Evolutionary conservation across 192 early-diverging fungal species (phyloP).

Genomic region (Backusella tuberculispora): DNA sequence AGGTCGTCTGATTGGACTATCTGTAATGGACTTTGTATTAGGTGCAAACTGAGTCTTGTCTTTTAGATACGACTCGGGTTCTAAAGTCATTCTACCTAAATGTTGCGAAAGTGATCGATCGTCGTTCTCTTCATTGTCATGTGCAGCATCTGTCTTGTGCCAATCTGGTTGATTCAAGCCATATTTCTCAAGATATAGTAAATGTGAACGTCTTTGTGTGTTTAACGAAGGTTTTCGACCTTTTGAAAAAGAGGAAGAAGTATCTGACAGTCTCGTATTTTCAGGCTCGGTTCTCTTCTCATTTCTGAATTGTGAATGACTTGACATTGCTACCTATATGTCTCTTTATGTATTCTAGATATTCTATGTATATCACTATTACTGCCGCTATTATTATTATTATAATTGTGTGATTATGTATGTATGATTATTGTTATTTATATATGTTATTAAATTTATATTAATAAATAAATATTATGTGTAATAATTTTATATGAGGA

Average conservation of each 20-base stretch:
- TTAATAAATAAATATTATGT: constrained; percentile 4
- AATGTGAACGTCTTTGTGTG: constrained; percentile 25
- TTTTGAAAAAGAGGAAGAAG: background rate
- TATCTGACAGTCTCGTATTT: background rate
- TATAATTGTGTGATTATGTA: too few species aligned
- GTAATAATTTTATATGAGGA: background rate
- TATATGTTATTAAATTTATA: background rate
- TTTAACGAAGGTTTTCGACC: background rate
- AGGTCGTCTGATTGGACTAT: constrained; percentile 13
- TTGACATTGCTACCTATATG: background rate
- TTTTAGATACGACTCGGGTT: constrained; percentile 4
- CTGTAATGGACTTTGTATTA: constrained; percentile 2
- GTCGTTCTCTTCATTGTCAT: constrained; percentile 3
- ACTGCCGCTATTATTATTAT: too few species aligned
- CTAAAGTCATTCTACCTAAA: constrained; percentile 7
- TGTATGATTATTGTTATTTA: background rate
- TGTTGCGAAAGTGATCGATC: background rate
- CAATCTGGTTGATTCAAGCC: constrained; percentile 30
- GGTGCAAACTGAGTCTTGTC: background rate
- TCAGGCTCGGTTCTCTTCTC: background rate
- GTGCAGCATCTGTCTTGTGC: background rate
- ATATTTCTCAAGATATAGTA: constrained; percentile 35
- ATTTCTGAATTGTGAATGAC: background rate
- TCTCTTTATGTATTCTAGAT: background rate
- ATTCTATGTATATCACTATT: too few species aligned